Conservation (phyloP, 345 rosid genomes). For the Salix suchowensis region DNA sequence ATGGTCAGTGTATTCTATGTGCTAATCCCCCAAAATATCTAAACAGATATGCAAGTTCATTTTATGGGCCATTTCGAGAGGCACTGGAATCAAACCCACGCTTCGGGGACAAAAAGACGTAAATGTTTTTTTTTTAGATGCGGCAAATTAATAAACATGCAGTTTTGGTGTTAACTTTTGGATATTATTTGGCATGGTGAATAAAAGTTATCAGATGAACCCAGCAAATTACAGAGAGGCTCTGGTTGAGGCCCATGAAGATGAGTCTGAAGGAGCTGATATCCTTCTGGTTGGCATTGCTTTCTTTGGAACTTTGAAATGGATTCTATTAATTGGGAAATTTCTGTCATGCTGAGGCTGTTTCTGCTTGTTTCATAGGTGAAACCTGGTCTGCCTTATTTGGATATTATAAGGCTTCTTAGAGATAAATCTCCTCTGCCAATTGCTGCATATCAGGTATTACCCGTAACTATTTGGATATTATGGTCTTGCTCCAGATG, state of each 20-base stretch:
- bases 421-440: constrained; percentile 77
- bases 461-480: not conserved
- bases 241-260: constrained; percentile 71
- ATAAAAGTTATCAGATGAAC: constrained; percentile 92
- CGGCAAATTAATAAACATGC: not conserved
- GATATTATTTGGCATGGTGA: constrained; percentile 24
- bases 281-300: constrained; percentile 66
- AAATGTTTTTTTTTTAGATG: constrained; percentile 7
- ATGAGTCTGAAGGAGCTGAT: constrained; percentile 96
- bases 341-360: constrained; percentile 15
- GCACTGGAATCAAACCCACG: constrained; percentile 93
- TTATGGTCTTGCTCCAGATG: not conserved
- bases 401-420: constrained; percentile 88
- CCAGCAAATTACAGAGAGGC: constrained; percentile 95
- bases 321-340: not conserved
- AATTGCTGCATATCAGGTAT: constrained; percentile 91
- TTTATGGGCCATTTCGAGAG: constrained; percentile 94
- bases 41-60: constrained; percentile 88
- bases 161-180: constrained; percentile 10
- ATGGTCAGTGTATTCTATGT: constrained; percentile 6
- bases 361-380: constrained; percentile 43
- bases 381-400: constrained; percentile 94
- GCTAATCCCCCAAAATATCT: constrained; percentile 5
- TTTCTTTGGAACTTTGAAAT: constrained; percentile 3
- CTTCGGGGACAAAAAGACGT: constrained; percentile 95